These are phyloP conservation scores for Podila minutissima DNA, from an alignment of 192 early-diverging fungal species.

Conservation along the genomic window DNA sequence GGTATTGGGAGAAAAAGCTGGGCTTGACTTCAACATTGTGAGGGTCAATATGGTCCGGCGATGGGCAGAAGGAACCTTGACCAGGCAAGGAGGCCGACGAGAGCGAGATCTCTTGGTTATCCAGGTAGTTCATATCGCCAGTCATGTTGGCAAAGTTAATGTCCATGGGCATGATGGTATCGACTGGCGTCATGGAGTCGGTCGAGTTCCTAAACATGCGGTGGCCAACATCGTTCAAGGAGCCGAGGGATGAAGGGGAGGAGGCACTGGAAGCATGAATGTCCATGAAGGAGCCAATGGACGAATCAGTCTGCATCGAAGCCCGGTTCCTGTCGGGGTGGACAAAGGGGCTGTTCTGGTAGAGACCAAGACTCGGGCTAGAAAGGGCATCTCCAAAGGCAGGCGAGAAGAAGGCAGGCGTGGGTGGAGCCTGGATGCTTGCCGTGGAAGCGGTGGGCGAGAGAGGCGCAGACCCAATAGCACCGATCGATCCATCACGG, in stretches of 20 bases:
- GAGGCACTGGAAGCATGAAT: conserved; percentile 39
- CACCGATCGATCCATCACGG: conserved; percentile 7
- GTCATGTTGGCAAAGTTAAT: conserved; percentile 37
- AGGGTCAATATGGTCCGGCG: conserved; percentile 46
- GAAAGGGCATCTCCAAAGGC: conserved; percentile 70
- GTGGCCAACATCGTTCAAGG: conserved; percentile 32
- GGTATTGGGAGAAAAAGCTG: conserved; percentile 29
- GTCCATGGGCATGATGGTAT: conserved; percentile 50
- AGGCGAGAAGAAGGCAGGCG: conserved; percentile 80
- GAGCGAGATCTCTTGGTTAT: conserved; percentile 19
- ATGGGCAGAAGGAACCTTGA: conserved; percentile 33
- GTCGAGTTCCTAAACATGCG: conserved; percentile 45
- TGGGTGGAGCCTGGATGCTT: conserved; percentile 55
- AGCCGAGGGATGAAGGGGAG: conserved; percentile 48
- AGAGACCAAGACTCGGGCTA: conserved; percentile 33
- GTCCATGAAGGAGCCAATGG: conserved; percentile 47
- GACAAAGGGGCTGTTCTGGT: conserved; percentile 43
- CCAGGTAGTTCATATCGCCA: conserved; percentile 20
- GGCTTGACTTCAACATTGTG: conserved; percentile 49
- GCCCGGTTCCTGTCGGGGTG: conserved; percentile 49
- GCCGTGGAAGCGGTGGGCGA: conserved; percentile 16
- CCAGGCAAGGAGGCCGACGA: background rate
- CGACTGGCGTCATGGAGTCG: conserved; percentile 35
- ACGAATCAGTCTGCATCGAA: conserved; percentile 44
- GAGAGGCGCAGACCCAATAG: conserved; percentile 24